Base-by-base conservation (phyloP, 441 rosid species). In the Gossypium lobatum region DNA sequence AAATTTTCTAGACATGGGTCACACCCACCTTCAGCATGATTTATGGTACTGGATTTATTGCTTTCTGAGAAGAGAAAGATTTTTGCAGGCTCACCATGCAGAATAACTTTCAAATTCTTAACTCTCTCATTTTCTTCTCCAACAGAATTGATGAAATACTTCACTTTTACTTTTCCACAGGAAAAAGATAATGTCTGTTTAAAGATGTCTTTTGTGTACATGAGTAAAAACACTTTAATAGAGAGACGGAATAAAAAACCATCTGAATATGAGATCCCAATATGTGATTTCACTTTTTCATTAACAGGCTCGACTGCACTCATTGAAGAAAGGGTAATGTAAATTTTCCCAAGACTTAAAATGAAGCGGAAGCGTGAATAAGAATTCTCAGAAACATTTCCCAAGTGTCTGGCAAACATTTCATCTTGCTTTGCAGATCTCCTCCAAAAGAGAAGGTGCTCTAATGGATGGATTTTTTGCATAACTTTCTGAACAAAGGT, bases 11-110 rank as follows among this genome's bases (percentile, higher is more conserved):
- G 76, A 82, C 60, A 80, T 67, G 84, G 67, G 31, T 64, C 64
- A 70, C 74, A 57, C 68, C 72, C 75, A 78, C 73, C 83, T 73
- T 86, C 85, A 76, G 67, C 78, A 64, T 70, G 81, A 80, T 74
- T 83, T 67, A 50, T 45, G 25, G 74, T 67, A 76, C 64, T 65
- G 61, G 71, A 67, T 76, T 76, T 78, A 71, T 74, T 73, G 72
- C 76, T 71, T 77, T 79, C 81, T 54, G 85, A 73, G 79, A 83
- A 78, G 14, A 69, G 59, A 80, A 80, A 70, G 75, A 76, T 69
- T 74, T 83, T 82, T 73, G 86, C 88, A 31, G 97, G 94, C 82
- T 88, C 89, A 80, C 80, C 64, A 83, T 83, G 83, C 60, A 94
- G 74, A 76, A 92, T 76, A 73, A 78, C 84, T 80, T 76, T 78